phyloP scores from a whole-genome alignment of 768 basidiomycete genomes.

The Boletellus sp. region DNA sequence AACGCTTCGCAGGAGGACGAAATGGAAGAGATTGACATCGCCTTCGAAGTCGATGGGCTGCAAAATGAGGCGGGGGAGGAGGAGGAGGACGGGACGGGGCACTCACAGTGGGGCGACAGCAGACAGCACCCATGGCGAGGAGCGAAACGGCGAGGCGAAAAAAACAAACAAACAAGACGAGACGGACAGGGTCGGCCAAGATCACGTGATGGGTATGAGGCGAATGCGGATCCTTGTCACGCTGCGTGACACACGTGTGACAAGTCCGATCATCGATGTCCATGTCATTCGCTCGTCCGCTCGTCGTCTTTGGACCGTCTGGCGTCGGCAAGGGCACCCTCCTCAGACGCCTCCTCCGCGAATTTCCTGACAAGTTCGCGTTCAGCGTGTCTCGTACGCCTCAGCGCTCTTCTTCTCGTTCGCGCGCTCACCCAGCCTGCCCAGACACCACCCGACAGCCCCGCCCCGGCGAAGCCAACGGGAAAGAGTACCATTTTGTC shows the following conservation, averaged over 20 bases:
- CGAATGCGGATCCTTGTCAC: neutral
- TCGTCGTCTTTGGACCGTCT: constrained; percentile 87
- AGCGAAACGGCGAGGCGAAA: constrained; percentile 3
- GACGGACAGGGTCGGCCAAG: neutral
- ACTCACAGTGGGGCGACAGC: constrained; percentile 77
- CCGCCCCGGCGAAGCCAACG: constrained; percentile 76
- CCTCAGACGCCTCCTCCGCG: constrained; percentile 72
- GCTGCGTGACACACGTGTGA: neutral
- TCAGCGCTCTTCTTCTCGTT: neutral
- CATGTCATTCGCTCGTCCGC: constrained; percentile 41
- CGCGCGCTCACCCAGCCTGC: neutral
- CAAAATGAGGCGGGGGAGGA: constrained; percentile 1
- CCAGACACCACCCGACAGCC: constrained; percentile 88
- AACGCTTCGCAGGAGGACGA: constrained; percentile 90
- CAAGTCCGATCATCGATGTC: neutral
- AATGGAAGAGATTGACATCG: constrained; percentile 96
- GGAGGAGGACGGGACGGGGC: neutral
- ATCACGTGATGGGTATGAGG: constrained; percentile 15
- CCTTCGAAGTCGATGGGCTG: constrained; percentile 95
- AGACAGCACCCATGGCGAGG: constrained; percentile 65
- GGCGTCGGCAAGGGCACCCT: constrained; percentile 95
- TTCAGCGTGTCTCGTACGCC: constrained; percentile 89
- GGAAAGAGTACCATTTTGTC: constrained; percentile 87
- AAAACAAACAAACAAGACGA: constrained; percentile 13
- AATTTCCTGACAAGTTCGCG: constrained; percentile 81